Base-by-base conservation (phyloP, 768 basidiomycete species). In the Collybia sp. region DNA sequence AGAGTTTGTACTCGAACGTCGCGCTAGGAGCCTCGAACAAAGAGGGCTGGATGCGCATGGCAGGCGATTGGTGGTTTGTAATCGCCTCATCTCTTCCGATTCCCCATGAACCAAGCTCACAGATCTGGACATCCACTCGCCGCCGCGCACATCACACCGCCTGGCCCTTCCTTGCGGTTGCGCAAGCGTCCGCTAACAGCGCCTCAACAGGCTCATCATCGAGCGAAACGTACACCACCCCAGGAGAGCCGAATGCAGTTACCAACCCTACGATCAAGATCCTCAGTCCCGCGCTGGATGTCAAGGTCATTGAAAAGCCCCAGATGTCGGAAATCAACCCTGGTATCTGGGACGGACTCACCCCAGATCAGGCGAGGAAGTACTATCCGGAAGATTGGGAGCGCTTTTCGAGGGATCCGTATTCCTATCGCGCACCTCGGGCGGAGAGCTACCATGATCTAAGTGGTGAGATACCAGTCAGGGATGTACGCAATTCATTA, bases 291-390 rank as follows among this genome's bases (percentile, higher is more conserved):
- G 45, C 62, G 58, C 52, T 71, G 35, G 78, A 75, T 42, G 79
- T 91, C 62, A 93, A 88, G 60, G 91, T 98, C 25, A 79, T 93
- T 39, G 93, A 99, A 68, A 97, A 96, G 58, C 80, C 87, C 0
- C 93, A 94, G 65, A 97, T 98, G 94, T 75, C 84, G 43, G 96
- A 99, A 70, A 96, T 98, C 59, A 99, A 99, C 58, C 95, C 94
- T 43, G 95, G 87, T 6, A 83, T 98, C 13, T 96, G 94, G 93
- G 96, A 98, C 62, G 96, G 96, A 0, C 74, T 98, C 33, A 88
- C 86, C 1, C 86, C 90, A 1, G 88, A 91, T 52, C 85, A 95
- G 58, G 93, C 92, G 15, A 82, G 83, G 62, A 85, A 84, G 63
- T 83, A 82, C 56, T 98, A 94, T 62, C 90, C 95, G 0, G 88